Conservation (phyloP, 192 early-diverging fungal genomes). For the Linnemannia zychae region DNA sequence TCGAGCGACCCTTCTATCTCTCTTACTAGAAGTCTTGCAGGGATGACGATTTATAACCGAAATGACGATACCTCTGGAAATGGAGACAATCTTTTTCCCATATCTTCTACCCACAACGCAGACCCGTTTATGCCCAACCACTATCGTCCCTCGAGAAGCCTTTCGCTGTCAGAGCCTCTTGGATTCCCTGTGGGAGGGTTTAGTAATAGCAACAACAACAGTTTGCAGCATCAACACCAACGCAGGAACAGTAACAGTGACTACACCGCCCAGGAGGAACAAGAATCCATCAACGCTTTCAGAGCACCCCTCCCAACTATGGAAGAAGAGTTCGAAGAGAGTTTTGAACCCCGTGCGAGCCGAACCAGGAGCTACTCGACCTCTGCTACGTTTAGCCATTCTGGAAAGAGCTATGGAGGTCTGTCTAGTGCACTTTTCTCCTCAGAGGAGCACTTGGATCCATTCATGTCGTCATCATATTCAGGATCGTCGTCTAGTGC, state of each 20-base stretch:
- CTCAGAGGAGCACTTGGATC: neutral
- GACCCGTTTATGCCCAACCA: slow-evolving; percentile 35
- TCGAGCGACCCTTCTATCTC: neutral
- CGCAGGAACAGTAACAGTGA: neutral
- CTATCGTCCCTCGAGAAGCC: slow-evolving; percentile 20
- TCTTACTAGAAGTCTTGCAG: neutral
- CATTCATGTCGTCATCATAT: slow-evolving; percentile 11
- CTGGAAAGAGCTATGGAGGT: slow-evolving; percentile 22
- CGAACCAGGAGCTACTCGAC: slow-evolving; percentile 50
- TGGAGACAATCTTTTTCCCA: slow-evolving; percentile 17
- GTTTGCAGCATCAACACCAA: neutral
- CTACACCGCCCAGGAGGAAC: neutral
- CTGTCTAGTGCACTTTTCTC: slow-evolving; percentile 9
- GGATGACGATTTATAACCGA: neutral
- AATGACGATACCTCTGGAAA: slow-evolving; percentile 1
- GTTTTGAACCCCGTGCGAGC: slow-evolving; percentile 27
- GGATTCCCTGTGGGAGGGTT: slow-evolving; percentile 18
- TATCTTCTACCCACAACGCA: slow-evolving; percentile 21
- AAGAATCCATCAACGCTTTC: slow-evolving; percentile 3
- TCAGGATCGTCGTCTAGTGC: neutral
- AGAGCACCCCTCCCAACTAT: slow-evolving; percentile 24
- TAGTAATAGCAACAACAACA: neutral
- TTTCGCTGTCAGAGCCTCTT: slow-evolving; percentile 40
- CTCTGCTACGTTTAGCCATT: slow-evolving; percentile 39
- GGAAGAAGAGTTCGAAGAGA: slow-evolving; percentile 40